phyloP scores from a whole-genome alignment of 352 stramenopile species.

The Aphanomyces stellatus region DNA sequence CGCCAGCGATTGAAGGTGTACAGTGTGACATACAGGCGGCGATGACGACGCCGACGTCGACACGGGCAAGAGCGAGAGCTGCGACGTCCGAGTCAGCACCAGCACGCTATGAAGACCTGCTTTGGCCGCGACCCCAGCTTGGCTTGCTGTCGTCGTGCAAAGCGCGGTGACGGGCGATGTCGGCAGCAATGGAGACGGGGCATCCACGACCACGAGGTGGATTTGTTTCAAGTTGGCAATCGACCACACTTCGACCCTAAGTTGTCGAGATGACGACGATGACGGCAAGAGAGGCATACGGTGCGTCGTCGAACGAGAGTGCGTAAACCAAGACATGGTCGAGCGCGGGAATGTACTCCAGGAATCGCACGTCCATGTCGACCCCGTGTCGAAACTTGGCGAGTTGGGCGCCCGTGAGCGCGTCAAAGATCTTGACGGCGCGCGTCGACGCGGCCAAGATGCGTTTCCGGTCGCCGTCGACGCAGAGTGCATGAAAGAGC shows the following conservation, averaged over 20 bases:
- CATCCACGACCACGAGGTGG: neutral
- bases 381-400: neutral
- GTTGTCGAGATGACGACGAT: neutral
- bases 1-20: neutral
- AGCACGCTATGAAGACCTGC: no score
- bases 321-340: neutral
- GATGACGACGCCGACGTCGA: neutral
- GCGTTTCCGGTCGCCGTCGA: constrained; percentile 7
- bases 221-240: neutral
- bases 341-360: neutral
- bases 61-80: neutral
- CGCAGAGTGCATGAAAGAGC: neutral
- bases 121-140: no score
- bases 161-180: no score
- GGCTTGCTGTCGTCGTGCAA: no score
- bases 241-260: neutral
- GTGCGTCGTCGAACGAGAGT: neutral
- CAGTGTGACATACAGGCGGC: neutral
- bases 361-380: neutral
- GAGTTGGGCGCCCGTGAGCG: neutral
- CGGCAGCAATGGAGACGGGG: no score
- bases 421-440: constrained; percentile 6
- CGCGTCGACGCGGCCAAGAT: neutral
- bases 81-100: no score
- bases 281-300: neutral